Conservation (phyloP, 352 stramenopile species). For the Phytophthora agathidicida region DNA sequence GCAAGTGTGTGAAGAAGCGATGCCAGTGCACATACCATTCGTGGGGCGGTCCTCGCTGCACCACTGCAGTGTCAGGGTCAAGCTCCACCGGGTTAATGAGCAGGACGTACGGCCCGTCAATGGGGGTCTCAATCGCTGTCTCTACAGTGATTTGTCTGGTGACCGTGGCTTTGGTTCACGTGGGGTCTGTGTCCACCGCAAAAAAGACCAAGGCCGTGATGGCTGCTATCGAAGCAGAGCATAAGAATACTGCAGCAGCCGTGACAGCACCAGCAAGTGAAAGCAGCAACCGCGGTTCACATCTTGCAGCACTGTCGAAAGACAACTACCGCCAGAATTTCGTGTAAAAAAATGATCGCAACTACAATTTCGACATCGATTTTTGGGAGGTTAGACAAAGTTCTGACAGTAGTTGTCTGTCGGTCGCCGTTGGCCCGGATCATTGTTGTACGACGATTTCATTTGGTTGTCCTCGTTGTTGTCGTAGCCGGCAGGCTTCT, state of each 20-base stretch:
- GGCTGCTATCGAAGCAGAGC: slow-evolving; percentile 16
- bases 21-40: slow-evolving; percentile 56
- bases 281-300: slow-evolving; percentile 6
- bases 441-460: slow-evolving; percentile 9
- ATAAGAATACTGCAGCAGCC: slow-evolving; percentile 7
- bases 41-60: slow-evolving; percentile 70
- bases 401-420: slow-evolving; percentile 36
- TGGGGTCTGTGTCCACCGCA: slow-evolving; percentile 2
- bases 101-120: slow-evolving; percentile 54
- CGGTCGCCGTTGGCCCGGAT: slow-evolving; percentile 10
- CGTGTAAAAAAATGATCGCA: slow-evolving; percentile 32
- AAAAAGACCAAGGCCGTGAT: slow-evolving; percentile 29
- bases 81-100: slow-evolving; percentile 17
- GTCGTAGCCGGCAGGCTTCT: slow-evolving; percentile 5
- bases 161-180: slow-evolving; percentile 9
- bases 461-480: slow-evolving; percentile 2
- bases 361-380: neutral
- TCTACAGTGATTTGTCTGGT: slow-evolving; percentile 16
- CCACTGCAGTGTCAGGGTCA: slow-evolving; percentile 35
- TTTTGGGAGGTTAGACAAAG: slow-evolving; percentile 23
- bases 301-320: slow-evolving; percentile 10
- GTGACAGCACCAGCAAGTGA: slow-evolving; percentile 4
- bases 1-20: slow-evolving; percentile 48
- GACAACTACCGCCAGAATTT: slow-evolving; percentile 60
- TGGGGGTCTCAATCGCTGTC: slow-evolving; percentile 35